Evolutionary conservation across 495 filamentous ascomycete species (phyloP).

Genomic region (Penicillium lividum): DNA sequence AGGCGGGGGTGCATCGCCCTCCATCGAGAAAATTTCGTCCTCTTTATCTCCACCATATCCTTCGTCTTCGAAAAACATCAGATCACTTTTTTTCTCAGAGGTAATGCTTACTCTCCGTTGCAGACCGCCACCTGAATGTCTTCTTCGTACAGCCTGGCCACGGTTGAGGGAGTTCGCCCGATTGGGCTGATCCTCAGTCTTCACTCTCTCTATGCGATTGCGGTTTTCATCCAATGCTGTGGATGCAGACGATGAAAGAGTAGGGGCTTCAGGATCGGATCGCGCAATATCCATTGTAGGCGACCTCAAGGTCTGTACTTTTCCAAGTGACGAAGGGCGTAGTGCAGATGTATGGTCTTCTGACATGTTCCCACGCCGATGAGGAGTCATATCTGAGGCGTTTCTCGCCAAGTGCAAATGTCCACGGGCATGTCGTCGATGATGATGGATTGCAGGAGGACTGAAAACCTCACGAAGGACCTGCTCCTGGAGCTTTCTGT

Average conservation of each 20-base stretch:
- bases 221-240: constrained; percentile 42
- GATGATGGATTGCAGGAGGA: constrained; percentile 73
- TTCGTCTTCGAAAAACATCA: constrained; percentile 84
- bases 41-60: constrained; percentile 80
- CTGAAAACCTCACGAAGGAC: constrained; percentile 94
- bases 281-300: constrained; percentile 36
- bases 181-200: constrained; percentile 30
- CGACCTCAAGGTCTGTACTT: constrained; percentile 21
- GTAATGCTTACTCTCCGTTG: constrained; percentile 66
- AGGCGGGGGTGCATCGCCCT: constrained; percentile 48
- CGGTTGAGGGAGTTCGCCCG: constrained; percentile 38
- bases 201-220: constrained; percentile 36
- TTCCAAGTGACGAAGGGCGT: constrained; percentile 19
- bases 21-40: constrained; percentile 75
- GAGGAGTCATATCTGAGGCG: constrained; percentile 35
- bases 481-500: constrained; percentile 82
- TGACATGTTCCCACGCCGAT: constrained; percentile 33
- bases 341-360: constrained; percentile 34
- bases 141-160: constrained; percentile 46
- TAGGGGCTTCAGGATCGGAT: constrained; percentile 25
- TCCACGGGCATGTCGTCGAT: constrained; percentile 61
- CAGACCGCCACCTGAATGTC: constrained; percentile 80
- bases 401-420: constrained; percentile 56
- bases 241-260: constrained; percentile 47
- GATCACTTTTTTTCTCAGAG: constrained; percentile 58